A percentile compares a stretch with the other conserved stretches of the same genome.
These are phyloP conservation scores for Vitis rupestris DNA, from an alignment of 164 flowering plant genomes.

Conservation along the genomic window DNA sequence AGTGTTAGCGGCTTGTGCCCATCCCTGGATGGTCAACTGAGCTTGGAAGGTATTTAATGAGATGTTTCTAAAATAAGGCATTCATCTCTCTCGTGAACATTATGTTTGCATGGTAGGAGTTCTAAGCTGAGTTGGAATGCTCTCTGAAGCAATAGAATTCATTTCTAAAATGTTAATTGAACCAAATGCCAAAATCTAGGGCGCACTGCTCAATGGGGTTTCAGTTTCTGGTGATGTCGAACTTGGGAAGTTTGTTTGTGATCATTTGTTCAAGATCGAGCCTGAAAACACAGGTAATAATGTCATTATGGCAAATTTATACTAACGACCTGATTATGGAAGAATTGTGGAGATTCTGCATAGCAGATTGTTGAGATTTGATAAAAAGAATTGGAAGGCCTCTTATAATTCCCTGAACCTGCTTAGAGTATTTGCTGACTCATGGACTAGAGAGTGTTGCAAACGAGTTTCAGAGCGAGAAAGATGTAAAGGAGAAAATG, in stretches of 20 bases:
- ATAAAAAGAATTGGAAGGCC: slow-evolving; percentile 24
- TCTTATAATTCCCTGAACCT: slow-evolving; percentile 28
- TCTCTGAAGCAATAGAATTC: slow-evolving; percentile 60
- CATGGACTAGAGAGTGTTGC: slow-evolving; percentile 35
- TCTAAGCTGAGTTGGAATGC: slow-evolving; percentile 68
- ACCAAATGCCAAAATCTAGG: slow-evolving; percentile 79
- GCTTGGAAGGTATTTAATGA: slow-evolving; percentile 54
- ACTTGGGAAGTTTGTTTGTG: slow-evolving; percentile 58
- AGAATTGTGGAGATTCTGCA: slow-evolving; percentile 36
- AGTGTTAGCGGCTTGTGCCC: slow-evolving; percentile 77
- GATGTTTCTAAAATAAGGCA: slow-evolving; percentile 44
- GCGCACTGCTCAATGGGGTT: slow-evolving; percentile 76
- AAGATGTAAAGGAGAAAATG: slow-evolving; percentile 17
- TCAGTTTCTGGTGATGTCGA: slow-evolving; percentile 59
- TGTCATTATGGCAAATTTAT: slow-evolving; percentile 71
- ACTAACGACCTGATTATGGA: slow-evolving; percentile 38
- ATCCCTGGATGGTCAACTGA: slow-evolving; percentile 62
- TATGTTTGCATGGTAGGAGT: slow-evolving; percentile 85
- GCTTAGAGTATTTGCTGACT: slow-evolving; percentile 30
- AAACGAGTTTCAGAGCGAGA: slow-evolving; percentile 29
- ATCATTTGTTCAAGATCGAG: slow-evolving; percentile 62
- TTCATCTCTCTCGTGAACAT: slow-evolving; percentile 63
- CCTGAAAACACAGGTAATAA: slow-evolving; percentile 77
- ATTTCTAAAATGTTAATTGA: slow-evolving; percentile 65
- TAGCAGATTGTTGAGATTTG: slow-evolving; percentile 26